Percentiles rank a stretch among this genome's conserved stretches.
phyloP scores from a whole-genome alignment of 805 yeast species.

The Candida cerambycidarum region DNA sequence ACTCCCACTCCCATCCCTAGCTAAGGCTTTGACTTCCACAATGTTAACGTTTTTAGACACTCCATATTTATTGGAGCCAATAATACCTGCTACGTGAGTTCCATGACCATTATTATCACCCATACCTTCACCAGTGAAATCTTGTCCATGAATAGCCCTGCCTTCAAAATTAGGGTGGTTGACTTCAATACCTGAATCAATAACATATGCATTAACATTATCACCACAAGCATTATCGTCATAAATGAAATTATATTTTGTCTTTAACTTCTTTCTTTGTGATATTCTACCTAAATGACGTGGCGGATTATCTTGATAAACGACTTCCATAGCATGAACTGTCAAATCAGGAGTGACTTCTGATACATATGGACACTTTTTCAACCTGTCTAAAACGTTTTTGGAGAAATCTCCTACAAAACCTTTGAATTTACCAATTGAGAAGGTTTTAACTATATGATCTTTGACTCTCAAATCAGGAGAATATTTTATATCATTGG shows the following conservation, averaged over 20 bases:
- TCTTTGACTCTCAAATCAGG: slow-evolving; percentile 43
- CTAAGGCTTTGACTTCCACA: slow-evolving; percentile 74
- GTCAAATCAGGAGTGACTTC: slow-evolving; percentile 67
- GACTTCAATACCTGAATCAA: slow-evolving; percentile 77
- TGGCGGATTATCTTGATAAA: slow-evolving; percentile 50
- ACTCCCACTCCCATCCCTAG: slow-evolving; percentile 67
- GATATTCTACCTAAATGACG: slow-evolving; percentile 68
- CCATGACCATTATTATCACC: slow-evolving; percentile 61
- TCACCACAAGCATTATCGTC: slow-evolving; percentile 50
- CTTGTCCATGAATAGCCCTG: slow-evolving; percentile 58
- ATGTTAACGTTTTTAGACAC: slow-evolving; percentile 55
- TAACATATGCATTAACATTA: slow-evolving; percentile 69
- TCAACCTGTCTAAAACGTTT: slow-evolving; percentile 47
- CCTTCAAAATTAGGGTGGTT: slow-evolving; percentile 65
- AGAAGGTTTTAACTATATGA: slow-evolving; percentile 50
- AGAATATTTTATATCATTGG: slow-evolving; percentile 41
- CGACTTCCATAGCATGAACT: slow-evolving; percentile 54
- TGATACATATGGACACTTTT: slow-evolving; percentile 60
- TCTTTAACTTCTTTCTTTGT: slow-evolving; percentile 35
- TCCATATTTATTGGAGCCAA: slow-evolving; percentile 52
- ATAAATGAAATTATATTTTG: slow-evolving; percentile 45
- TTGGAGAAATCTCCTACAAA: slow-evolving; percentile 62
- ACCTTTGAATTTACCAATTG: slow-evolving; percentile 72
- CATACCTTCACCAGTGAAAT: slow-evolving; percentile 57
- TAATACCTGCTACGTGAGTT: slow-evolving; percentile 55